Evolutionary conservation across 2,329 filamentous ascomycete genomes (phyloP), one percentile per base, ranked within the genome.

Genomic region (Trichophyton simii): DNA sequence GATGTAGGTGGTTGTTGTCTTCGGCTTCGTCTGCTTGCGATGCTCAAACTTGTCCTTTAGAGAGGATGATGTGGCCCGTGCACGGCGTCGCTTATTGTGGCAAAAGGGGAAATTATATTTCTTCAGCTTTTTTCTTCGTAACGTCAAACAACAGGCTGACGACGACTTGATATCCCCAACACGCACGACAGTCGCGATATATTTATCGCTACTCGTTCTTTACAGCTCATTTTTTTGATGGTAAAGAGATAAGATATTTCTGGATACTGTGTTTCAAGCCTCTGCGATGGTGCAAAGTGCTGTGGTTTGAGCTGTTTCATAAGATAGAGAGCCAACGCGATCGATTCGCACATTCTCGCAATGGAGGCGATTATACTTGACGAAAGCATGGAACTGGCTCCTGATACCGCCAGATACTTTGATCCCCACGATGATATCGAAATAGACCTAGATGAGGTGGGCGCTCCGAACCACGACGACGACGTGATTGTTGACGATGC

Each of bases 401-500:
- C 72, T 46, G 73, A 73, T 36, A 80, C 48, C 76, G 78, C 25
- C 68, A 72, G 55, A 20, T 20, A 57, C 61, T 77, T 72, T 41
- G 66, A 74, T 55, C 71, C 67, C 22, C 64, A 68, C 58, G 67
- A 63, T 57, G 68, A 70, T 50, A 78, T 80, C 15, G 52, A 55
- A 28, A 83, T 86, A 63, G 83, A 86, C 65, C 76, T 86, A 63
- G 82, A 84, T 63, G 73, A 68, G 54, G 71, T 69, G 15, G 67
- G 64, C n/a, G 66, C 66, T 42, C 64, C 67, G 34, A 70, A 72
- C 28, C 78, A 85, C 63, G 80, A 84, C 66, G 80, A 84, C 65
- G 76, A 78, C 62, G 82, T 83, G 60, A 75, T 83, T 57, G 79
- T 83, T 66, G 84, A 86, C 65, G 73, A 75, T 61, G 71, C 72